Conservation (phyloP, 116 monocot genomes). For the Posidonia oceanica region DNA sequence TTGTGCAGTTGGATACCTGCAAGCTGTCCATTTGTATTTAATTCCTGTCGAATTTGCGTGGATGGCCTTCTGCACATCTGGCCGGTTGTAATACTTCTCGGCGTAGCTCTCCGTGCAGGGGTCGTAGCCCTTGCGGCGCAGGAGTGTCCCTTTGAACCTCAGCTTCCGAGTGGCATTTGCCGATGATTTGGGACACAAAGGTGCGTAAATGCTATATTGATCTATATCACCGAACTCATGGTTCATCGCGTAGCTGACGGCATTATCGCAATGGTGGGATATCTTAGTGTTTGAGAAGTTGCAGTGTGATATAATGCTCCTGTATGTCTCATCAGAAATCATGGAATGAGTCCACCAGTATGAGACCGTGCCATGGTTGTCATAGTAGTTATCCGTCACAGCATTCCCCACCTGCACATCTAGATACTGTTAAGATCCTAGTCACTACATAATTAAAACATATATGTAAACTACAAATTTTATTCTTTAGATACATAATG, state of each 20-base stretch:
- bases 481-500: background rate
- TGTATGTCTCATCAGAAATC: conserved; percentile 83
- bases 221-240: conserved; percentile 97
- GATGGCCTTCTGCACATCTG: conserved; percentile 82
- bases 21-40: conserved; percentile 84
- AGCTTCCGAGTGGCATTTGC: conserved; percentile 7
- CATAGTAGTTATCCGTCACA: conserved; percentile 93
- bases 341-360: conserved; percentile 99
- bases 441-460: too few species aligned
- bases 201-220: conserved; percentile 96
- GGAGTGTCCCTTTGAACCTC: conserved; percentile 45
- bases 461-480: too few species aligned
- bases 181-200: conserved; percentile 40
- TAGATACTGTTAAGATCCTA: background rate
- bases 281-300: conserved; percentile 53
- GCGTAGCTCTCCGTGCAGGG: conserved; percentile 94
- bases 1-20: conserved; percentile 41
- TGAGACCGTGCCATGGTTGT: conserved; percentile 78
- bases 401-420: conserved; percentile 73
- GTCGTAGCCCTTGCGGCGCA: conserved; percentile 55
- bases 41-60: conserved; percentile 83
- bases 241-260: conserved; percentile 76
- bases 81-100: conserved; percentile 84
- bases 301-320: conserved; percentile 55
- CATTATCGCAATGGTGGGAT: conserved; percentile 40